A percentile compares a stretch with the other conserved stretches of the same genome.
phyloP scores from a whole-genome alignment of 2,329 filamentous ascomycete genomes.

The Immersiporthe knoxdaviesiana region DNA sequence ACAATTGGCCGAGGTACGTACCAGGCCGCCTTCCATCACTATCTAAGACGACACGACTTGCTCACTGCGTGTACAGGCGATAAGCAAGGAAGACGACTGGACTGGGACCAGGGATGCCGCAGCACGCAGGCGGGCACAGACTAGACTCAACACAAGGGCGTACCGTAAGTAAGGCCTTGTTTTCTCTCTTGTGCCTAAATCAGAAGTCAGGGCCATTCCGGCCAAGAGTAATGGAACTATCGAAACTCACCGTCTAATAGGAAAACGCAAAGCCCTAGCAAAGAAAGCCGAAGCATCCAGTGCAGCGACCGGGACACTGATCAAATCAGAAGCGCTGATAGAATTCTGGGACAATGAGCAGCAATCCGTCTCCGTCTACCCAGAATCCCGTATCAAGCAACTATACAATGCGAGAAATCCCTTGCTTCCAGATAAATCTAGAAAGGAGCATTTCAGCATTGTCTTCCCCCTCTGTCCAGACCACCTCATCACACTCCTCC shows the following conservation, averaged over 20 bases:
- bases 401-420: slow-evolving; percentile 39
- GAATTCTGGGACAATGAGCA: slow-evolving; percentile 41
- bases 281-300: not conserved
- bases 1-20: slow-evolving; percentile 44
- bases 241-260: not conserved
- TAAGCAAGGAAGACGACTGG: slow-evolving; percentile 48
- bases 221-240: not conserved
- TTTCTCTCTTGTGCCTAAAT: not conserved
- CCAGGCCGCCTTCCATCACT: slow-evolving; percentile 1
- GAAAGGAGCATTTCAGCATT: slow-evolving; percentile 32
- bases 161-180: slow-evolving; percentile 41
- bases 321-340: slow-evolving; percentile 36
- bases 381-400: slow-evolving; percentile 39
- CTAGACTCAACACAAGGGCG: slow-evolving; percentile 50
- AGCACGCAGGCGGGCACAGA: slow-evolving; percentile 47
- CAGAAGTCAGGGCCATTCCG: not conserved
- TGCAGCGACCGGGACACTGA: not conserved
- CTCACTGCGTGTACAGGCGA: slow-evolving; percentile 41
- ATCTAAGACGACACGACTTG: slow-evolving; percentile 31
- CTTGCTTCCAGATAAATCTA: slow-evolving; percentile 35
- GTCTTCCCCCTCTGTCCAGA: slow-evolving; percentile 45
- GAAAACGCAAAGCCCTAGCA: not conserved
- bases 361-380: slow-evolving; percentile 39
- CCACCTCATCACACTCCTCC: slow-evolving; percentile 47
- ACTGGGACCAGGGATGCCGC: slow-evolving; percentile 48